These are phyloP conservation scores for Candida namnaoensis DNA, from an alignment of 805 yeast genomes.

Conservation along the genomic window DNA sequence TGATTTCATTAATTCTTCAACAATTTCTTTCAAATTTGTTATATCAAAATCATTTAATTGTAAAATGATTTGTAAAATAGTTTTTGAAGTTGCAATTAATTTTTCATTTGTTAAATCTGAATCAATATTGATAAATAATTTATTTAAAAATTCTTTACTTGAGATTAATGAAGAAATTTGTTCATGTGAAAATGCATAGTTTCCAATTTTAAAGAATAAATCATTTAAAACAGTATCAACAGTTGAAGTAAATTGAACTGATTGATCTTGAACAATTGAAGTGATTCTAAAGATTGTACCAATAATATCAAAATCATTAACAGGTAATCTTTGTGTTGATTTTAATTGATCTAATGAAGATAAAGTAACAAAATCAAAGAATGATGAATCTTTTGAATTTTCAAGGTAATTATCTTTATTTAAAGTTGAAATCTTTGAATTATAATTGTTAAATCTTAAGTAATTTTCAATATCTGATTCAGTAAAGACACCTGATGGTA, in stretches of 20 bases:
- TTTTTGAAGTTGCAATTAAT: conserved; percentile 12
- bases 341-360: conserved; percentile 20
- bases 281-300: conserved; percentile 32
- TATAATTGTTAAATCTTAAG: conserved; percentile 14
- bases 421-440: conserved; percentile 5
- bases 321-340: conserved; percentile 27
- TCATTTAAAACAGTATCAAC: conserved; percentile 22
- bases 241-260: conserved; percentile 8
- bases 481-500: conserved; percentile 6
- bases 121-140: neutral
- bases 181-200: conserved; percentile 17
- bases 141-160: neutral
- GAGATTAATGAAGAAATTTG: neutral
- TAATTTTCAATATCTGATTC: conserved; percentile 3
- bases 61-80: conserved; percentile 26
- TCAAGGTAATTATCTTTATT: conserved; percentile 8
- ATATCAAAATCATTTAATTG: conserved; percentile 17
- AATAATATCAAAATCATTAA: conserved; percentile 38
- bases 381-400: conserved; percentile 15
- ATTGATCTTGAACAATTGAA: conserved; percentile 19
- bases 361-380: conserved; percentile 25
- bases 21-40: neutral
- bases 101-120: conserved; percentile 11
- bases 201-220: conserved; percentile 36
- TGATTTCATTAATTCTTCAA: too few relatives aligned